Percentiles rank a stretch among this genome's conserved stretches.
These are phyloP conservation scores for Nepenthes mirabilis DNA, from an alignment of 148 eudicot species.

Conservation along the genomic window DNA sequence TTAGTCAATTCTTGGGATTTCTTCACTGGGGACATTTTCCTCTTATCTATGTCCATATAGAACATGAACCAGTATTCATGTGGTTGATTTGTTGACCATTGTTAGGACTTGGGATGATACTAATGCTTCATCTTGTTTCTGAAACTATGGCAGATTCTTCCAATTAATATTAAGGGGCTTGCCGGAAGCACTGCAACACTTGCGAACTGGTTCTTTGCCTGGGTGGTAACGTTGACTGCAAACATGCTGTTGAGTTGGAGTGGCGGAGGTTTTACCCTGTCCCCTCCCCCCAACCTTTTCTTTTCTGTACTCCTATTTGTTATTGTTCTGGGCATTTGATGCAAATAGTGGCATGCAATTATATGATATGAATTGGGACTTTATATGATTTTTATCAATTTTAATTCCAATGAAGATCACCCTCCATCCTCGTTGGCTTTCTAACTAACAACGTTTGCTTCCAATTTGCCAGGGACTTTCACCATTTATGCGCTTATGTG, in stretches of 20 bases:
- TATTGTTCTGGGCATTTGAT: background rate
- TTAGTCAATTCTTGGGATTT: no score
- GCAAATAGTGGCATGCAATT: background rate
- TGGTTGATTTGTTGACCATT: background rate
- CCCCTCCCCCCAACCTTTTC: background rate
- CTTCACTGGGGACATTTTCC: background rate
- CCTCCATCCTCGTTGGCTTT: background rate
- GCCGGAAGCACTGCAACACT: conserved; percentile 81
- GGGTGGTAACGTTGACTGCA: conserved; percentile 61
- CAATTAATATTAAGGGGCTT: conserved; percentile 55
- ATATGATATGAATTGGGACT: background rate
- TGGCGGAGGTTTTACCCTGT: conserved; percentile 40
- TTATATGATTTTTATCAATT: background rate
- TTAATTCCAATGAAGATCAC: background rate
- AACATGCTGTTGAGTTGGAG: conserved; percentile 63
- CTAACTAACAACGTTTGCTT: background rate
- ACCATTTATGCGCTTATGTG: conserved; percentile 25
- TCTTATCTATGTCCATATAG: background rate
- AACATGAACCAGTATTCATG: background rate
- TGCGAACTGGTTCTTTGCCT: conserved; percentile 55
- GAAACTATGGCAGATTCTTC: conserved; percentile 55
- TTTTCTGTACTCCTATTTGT: background rate
- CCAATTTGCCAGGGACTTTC: conserved; percentile 30
- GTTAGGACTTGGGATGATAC: background rate
- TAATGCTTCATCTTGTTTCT: background rate